Evolutionary conservation across 2,329 filamentous ascomycete species (phyloP), one percentile per base, ranked within the genome.

Genomic region (Trichophyton verrucosum): DNA sequence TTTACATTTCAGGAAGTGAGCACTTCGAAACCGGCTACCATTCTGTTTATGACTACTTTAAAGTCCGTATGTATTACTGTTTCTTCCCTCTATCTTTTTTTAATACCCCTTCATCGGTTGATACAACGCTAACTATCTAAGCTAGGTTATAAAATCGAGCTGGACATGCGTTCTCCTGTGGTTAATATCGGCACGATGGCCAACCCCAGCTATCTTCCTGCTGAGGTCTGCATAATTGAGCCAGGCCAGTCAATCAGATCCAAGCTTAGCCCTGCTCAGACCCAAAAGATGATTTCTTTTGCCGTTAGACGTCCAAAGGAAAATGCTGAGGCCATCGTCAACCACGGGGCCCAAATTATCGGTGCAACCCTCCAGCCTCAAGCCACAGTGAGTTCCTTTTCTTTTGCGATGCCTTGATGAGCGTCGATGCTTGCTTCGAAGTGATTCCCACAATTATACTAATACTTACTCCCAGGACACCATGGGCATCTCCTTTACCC

Each of bases 201-300:
- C 0, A 81, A 79, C 9, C 85, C 87, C 0, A 77, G 77, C 0
- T 89, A 87, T 65, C 72, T 88, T 42, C 87, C 88, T 0, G 81
- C 82, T 0, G 86, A 91, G 69, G 75, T 85, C 4, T 85, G 87
- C 64, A 71, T 75, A 3, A 79, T 94, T 2, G 69, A 83, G 7
- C 78, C 81, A 0, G 87, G 87, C 0, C 88, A 94, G 68, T 72
- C 81, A 0, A 78, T 84, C 22, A 82, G 81, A 44, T 74, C 80
- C 3, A 84, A 85, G 66, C 76, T 91, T 15, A 78, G 71, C 0
- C 75, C 79, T 0, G 71, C 77, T 0, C 86, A 92, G 68, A 88
- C 86, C 0, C 77, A 80, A 0, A 68, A 75, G 0, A 91, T 94
- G 88, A 83, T 92, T 53, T 74, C 74, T 0, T 89, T 89, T 69